Base-by-base conservation (phyloP, 2,329 filamentous ascomycete species). In the Grosmannia penicillata region DNA sequence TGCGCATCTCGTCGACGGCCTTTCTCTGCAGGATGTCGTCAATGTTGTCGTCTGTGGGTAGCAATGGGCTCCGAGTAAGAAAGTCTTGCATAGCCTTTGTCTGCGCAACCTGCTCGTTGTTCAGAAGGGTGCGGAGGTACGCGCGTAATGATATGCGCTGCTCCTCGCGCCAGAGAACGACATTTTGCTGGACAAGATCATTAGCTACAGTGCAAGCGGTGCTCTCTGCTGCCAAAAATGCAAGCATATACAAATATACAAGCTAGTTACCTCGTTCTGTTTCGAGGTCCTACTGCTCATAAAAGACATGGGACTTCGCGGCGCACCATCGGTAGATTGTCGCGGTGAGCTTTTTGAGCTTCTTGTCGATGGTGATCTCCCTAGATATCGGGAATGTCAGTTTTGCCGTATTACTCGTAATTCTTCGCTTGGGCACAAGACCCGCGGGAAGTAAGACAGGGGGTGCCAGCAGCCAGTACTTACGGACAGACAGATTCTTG, bases 61-160 rank as follows among this genome's bases (percentile, higher is more conserved):
- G 75, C 21, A 93, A 72, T 0, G 80, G 77, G n/a, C 82, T 64
- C 2, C 64, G 63, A 1, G 77, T 82, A 24, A 98, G 60, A 49
- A 98, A 98, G 2, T 93, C 82, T 38, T 77, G 63, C 61, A 98
- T 82, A 1, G 87, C 78, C 52, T 78, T 82, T 1, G 86, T 93
- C 41, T 77, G 73, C 26, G 87, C 83, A 43, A 93, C 77, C 45
- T 86, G 80, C 25, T 81, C 75, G 49, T 94, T 93, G 33, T 89
- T 75, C 21, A 98, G 61, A 11, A 96, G 66, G 17, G 79, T 84
- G 30, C 91, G 75, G n/a, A 98, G 61, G 55, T 91, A 96, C 1
- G 91, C 87, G 38, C 91, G 74, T 5, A 98, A 65, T 2, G 89
- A 96, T 15, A 96, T 82, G 47, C 91, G 75, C 58, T 96, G 91